These are phyloP conservation scores for Alternaria brassicicola DNA, from an alignment of 2,329 filamentous ascomycete species.

Conservation along the genomic window DNA sequence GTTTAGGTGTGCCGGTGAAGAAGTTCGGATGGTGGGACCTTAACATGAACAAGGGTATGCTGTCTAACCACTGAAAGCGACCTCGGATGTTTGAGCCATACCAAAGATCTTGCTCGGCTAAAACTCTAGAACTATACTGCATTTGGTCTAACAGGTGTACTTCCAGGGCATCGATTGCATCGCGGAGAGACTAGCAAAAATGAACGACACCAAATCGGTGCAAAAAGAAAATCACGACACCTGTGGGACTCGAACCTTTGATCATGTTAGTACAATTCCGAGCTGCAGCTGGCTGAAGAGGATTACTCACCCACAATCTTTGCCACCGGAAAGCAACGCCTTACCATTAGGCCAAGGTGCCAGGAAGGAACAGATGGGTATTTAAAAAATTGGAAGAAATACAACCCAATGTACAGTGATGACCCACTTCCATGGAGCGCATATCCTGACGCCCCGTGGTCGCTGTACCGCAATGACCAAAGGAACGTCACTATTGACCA, in stretches of 20 bases:
- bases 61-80: neutral
- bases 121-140: neutral
- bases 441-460: too few relatives aligned
- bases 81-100: neutral
- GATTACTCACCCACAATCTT: slow-evolving; percentile 54
- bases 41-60: neutral
- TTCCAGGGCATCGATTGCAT: neutral
- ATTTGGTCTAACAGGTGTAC: neutral
- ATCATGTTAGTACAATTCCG: too few relatives aligned
- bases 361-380: neutral
- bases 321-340: slow-evolving; percentile 55
- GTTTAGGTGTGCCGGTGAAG: neutral
- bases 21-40: neutral
- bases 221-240: slow-evolving; percentile 35
- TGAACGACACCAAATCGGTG: neutral
- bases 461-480: too few relatives aligned
- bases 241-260: slow-evolving; percentile 53
- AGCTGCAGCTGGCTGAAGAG: too few relatives aligned
- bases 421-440: too few relatives aligned
- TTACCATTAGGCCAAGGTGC: slow-evolving; percentile 54
- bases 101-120: neutral
- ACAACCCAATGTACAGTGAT: too few relatives aligned
- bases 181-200: neutral
- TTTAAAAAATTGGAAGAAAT: neutral
- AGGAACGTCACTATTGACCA: too few relatives aligned